These are phyloP conservation scores for Crithidia acanthocephali DNA, from an alignment of 208 protist species.

Conservation along the genomic window DNA sequence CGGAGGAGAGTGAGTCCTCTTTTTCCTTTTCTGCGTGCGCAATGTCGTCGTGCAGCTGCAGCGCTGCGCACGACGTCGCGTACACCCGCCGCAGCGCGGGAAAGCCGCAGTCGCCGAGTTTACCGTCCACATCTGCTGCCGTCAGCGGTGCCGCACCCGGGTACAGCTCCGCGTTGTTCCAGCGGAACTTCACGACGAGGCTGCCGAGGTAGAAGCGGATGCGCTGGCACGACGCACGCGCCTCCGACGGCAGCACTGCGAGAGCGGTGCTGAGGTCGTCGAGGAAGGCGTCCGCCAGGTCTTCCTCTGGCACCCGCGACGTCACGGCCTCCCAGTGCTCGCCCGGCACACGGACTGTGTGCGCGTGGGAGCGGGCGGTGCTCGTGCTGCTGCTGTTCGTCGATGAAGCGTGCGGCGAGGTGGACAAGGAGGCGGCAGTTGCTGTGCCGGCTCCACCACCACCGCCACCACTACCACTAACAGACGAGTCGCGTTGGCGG, in stretches of 20 bases:
- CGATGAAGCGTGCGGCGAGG: not conserved
- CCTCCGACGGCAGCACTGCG: slow-evolving; percentile 30
- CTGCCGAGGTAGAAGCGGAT: slow-evolving; percentile 20
- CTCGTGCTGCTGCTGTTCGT: not conserved
- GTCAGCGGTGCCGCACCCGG: slow-evolving; percentile 24
- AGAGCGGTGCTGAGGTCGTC: slow-evolving; percentile 14
- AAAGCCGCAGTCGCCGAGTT: slow-evolving; percentile 27
- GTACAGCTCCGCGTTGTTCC: slow-evolving; percentile 32
- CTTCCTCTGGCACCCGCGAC: not conserved
- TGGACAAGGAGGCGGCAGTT: not conserved
- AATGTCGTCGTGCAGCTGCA: slow-evolving; percentile 19
- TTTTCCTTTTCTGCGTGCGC: not conserved
- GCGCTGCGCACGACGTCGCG: slow-evolving; percentile 11
- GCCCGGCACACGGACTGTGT: slow-evolving; percentile 28
- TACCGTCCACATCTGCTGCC: slow-evolving; percentile 35
- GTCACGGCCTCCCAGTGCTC: slow-evolving; percentile 27
- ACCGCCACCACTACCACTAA: not conserved
- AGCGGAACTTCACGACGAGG: slow-evolving; percentile 28
- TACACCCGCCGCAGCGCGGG: slow-evolving; percentile 27
- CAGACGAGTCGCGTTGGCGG: not conserved
- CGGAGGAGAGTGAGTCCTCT: not conserved
- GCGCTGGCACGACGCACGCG: slow-evolving; percentile 28
- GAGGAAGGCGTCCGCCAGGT: slow-evolving; percentile 24
- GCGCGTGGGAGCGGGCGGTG: slow-evolving; percentile 11
- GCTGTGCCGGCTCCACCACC: too few species aligned